Percentiles rank a stretch among this genome's conserved stretches.
Conservation (phyloP, 2,329 filamentous ascomycete genomes). For the Fusarium temperatum region DNA sequence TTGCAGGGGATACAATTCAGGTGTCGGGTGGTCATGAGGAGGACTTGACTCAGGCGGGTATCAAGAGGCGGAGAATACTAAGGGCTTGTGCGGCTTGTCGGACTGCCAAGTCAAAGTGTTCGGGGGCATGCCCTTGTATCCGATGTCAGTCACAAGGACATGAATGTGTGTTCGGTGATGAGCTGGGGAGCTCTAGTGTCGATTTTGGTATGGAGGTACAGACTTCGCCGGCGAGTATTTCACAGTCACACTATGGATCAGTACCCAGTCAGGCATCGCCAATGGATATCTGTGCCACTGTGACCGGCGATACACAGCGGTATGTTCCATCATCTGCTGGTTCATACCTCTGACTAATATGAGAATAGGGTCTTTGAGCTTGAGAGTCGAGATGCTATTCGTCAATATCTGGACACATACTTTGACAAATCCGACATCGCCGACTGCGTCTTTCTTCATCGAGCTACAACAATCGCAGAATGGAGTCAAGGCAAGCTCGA, state of each 20-base stretch:
- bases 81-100: constrained; percentile 48
- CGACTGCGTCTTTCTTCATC: constrained; percentile 36
- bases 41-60: constrained; percentile 42
- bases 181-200: background rate
- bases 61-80: constrained; percentile 36
- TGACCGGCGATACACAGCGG: background rate
- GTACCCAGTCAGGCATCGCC: background rate
- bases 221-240: constrained; percentile 7
- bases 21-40: background rate
- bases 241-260: constrained; percentile 3
- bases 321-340: background rate
- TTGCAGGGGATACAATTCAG: background rate
- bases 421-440: constrained; percentile 32
- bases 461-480: constrained; percentile 33
- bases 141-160: constrained; percentile 40
- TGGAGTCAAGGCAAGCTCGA: constrained; percentile 38
- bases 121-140: constrained; percentile 44
- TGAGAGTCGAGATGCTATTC: background rate
- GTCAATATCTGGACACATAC: constrained; percentile 33
- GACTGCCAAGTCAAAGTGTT: constrained; percentile 48
- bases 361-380: constrained; percentile 15
- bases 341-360: background rate
- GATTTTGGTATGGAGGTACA: background rate
- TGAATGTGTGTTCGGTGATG: constrained; percentile 8
- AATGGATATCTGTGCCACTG: background rate